Percentiles rank a stretch among this genome's conserved stretches.
Conservation (phyloP, 495 filamentous ascomycete genomes). For the Tuber melanosporum region DNA sequence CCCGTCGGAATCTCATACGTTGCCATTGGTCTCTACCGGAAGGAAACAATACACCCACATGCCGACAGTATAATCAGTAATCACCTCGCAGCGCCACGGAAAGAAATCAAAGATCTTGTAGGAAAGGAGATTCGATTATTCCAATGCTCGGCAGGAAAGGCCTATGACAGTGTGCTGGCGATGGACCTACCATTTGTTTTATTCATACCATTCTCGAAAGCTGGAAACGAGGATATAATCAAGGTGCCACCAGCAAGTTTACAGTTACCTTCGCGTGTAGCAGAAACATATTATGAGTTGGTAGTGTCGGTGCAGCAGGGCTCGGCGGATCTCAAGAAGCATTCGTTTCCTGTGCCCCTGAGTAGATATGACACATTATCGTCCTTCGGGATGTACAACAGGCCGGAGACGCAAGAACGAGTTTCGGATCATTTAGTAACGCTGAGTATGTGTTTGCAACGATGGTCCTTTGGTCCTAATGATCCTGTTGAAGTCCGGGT, state of each 20-base stretch:
- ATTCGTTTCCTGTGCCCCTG: conserved; percentile 83
- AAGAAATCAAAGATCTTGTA: conserved; percentile 84
- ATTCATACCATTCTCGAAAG: conserved; percentile 90
- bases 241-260: conserved; percentile 88
- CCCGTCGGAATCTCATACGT: conserved; percentile 89
- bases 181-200: conserved; percentile 98
- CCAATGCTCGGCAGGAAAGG: conserved; percentile 72
- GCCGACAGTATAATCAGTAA: conserved; percentile 91
- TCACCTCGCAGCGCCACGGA: conserved; percentile 82
- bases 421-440: conserved; percentile 88
- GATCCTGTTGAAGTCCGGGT: conserved; percentile 95
- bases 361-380: conserved; percentile 91
- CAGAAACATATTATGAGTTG: conserved; percentile 94
- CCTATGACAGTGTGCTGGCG: conserved; percentile 79
- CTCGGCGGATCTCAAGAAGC: conserved; percentile 75
- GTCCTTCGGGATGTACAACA: conserved; percentile 99
- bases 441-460: conserved; percentile 78
- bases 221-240: conserved; percentile 76
- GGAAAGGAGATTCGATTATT: conserved; percentile 93
- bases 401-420: conserved; percentile 76
- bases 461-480: conserved; percentile 93
- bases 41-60: conserved; percentile 92
- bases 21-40: conserved; percentile 83
- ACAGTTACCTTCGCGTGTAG: conserved; percentile 81
- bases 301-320: conserved; percentile 94